A percentile compares a stretch with the other conserved stretches of the same genome.
Evolutionary conservation across 352 stramenopile genomes (phyloP).

Genomic region (Globisporangium barbulae): DNA sequence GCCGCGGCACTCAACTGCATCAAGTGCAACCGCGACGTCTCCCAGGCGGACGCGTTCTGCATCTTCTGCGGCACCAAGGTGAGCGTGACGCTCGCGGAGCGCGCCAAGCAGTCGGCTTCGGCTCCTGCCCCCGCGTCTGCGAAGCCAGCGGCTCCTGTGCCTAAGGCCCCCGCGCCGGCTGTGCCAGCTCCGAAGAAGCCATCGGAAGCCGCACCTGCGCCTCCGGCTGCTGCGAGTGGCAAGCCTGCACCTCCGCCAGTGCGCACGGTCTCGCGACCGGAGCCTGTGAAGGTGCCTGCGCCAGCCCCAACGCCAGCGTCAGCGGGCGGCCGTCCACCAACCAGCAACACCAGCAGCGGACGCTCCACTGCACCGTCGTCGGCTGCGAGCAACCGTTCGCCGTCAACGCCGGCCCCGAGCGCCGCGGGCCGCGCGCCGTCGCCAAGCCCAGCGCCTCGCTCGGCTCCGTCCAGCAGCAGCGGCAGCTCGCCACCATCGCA

Average conservation of each 20-base stretch:
- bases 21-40: slow-evolving; percentile 75
- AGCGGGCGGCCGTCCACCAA: slow-evolving; percentile 1
- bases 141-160: slow-evolving; percentile 12
- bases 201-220: slow-evolving; percentile 14
- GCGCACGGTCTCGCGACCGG: slow-evolving; percentile 13
- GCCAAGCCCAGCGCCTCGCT: slow-evolving; percentile 17
- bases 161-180: slow-evolving; percentile 6
- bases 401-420: slow-evolving; percentile 26
- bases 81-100: slow-evolving; percentile 56
- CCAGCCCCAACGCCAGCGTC: slow-evolving; percentile 16
- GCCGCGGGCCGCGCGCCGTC: background rate
- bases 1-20: slow-evolving; percentile 62
- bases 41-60: slow-evolving; percentile 75
- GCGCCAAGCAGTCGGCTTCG: slow-evolving; percentile 29
- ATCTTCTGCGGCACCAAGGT: slow-evolving; percentile 89
- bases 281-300: slow-evolving; percentile 12
- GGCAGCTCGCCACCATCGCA: slow-evolving; percentile 3
- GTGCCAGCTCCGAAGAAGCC: slow-evolving; percentile 10
- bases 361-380: slow-evolving; percentile 18
- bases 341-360: slow-evolving; percentile 5
- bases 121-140: slow-evolving; percentile 12
- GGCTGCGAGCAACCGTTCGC: slow-evolving; percentile 22
- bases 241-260: slow-evolving; percentile 12
- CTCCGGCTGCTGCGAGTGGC: slow-evolving; percentile 16
- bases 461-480: slow-evolving; percentile 11